Base-by-base conservation (phyloP, 2,329 filamentous ascomycete genomes). In the Pseudopyrenochaeta lycopersici region DNA sequence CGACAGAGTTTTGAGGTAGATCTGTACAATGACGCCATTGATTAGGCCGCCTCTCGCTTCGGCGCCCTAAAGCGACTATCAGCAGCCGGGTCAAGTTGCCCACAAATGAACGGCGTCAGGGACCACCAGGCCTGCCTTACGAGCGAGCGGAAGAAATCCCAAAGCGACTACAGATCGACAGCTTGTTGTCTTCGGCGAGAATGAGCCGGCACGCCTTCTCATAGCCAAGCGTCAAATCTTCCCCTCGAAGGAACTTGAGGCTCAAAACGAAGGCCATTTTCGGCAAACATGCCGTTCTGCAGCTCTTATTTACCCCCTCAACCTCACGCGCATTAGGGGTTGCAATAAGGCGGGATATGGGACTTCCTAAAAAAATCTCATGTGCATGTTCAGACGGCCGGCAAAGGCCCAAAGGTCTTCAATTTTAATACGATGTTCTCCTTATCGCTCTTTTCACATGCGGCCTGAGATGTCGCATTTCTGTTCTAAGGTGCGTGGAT, bases 1-100 rank as follows among this genome's bases (percentile, higher is more conserved):
- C 52, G 52, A 47, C 59, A 61, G 63, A 68, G 56, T 54, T 63
- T 51, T 52, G 62, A 49, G 46, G 45, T 46, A 31, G 20, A 39
- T 51, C 50, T 63, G 62, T 58, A 58, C 49, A 44, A 64, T 72
- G 69, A 71, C 63, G 68, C 60, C 58, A 67, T 57, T 39, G 31
- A 58, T 54, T 58, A 58, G 47, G 53, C 44, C 45, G 56, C 58
- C 49, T 62, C 54, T 66, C 50, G 56, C 54, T 54, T 46, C 58
- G 55, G 46, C 53, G 49, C 46, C 36, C 56, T 43, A 21, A 46
- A 39, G 35, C 45, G 30, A 31, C 38, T 14, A 46, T 29, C 38
- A 40, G 44, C 49, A 36, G 18, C 39, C 48, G 48, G 21, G 29
- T 18, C 4, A 27, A 27, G 23, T 27, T 27, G 18, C 43, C 50